Evolutionary conservation across 805 yeast species (phyloP).

Genomic region (Kuraishia capsulata): DNA sequence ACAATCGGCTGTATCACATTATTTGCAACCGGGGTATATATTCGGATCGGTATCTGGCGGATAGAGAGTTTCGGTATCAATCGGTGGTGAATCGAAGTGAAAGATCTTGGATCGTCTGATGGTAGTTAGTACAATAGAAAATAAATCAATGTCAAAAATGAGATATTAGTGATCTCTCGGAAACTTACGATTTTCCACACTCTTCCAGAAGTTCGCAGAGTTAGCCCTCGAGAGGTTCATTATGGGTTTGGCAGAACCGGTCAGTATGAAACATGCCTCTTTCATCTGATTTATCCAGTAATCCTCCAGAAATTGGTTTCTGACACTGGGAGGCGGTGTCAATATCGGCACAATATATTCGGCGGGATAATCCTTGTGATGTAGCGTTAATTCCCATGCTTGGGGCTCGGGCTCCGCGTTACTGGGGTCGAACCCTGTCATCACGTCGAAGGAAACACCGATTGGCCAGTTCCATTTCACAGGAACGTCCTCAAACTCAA

Average conservation of each 20-base stretch:
- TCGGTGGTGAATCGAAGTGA: slow-evolving; percentile 13
- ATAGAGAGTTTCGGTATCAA: slow-evolving; percentile 18
- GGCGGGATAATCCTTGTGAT: slow-evolving; percentile 31
- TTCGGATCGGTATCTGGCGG: slow-evolving; percentile 36
- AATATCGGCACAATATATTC: slow-evolving; percentile 32
- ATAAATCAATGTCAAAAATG: slow-evolving; percentile 14
- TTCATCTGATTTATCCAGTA: slow-evolving; percentile 74
- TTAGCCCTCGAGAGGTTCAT: slow-evolving; percentile 65
- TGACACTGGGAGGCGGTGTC: slow-evolving; percentile 5
- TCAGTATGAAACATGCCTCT: slow-evolving; percentile 67
- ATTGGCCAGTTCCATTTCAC: slow-evolving; percentile 72
- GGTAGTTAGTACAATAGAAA: slow-evolving; percentile 12
- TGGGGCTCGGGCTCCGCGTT: slow-evolving; percentile 6
- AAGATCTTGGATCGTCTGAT: slow-evolving; percentile 10
- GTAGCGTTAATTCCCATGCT: slow-evolving; percentile 38
- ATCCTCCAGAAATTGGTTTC: slow-evolving; percentile 30
- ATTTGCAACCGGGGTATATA: slow-evolving; percentile 31
- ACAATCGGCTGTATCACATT: slow-evolving; percentile 24
- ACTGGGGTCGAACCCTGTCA: slow-evolving; percentile 28
- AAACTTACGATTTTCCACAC: slow-evolving; percentile 31
- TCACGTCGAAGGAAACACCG: slow-evolving; percentile 56
- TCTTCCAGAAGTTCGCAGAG: slow-evolving; percentile 47
- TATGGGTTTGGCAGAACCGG: slow-evolving; percentile 73
- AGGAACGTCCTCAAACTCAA: slow-evolving; percentile 56
- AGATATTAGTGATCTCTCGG: too few relatives aligned